phyloP scores from a whole-genome alignment of 2,329 filamentous ascomycete species.

The Xylaria sp. region DNA sequence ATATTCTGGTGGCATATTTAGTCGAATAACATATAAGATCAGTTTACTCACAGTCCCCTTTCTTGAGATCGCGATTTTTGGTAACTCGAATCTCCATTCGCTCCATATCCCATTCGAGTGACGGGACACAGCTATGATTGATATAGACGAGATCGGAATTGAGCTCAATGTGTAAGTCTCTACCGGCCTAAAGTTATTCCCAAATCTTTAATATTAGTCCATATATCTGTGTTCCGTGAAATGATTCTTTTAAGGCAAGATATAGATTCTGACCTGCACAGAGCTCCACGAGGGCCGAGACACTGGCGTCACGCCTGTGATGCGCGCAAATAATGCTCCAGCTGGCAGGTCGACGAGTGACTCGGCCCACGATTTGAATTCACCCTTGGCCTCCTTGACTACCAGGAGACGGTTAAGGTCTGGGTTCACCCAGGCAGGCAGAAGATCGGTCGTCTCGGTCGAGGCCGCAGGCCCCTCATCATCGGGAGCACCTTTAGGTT shows the following conservation, averaged over 20 bases:
- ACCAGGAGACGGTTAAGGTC: constrained; percentile 31
- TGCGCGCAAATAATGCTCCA: constrained; percentile 33
- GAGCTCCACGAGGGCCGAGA: constrained; percentile 22
- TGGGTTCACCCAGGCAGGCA: constrained; percentile 36
- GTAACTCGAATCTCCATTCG: constrained; percentile 31
- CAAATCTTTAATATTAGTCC: constrained; percentile 13
- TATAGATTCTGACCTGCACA: constrained; percentile 24
- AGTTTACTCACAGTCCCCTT: constrained; percentile 30
- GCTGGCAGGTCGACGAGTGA: constrained; percentile 35
- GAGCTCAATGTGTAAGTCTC: constrained; percentile 30
- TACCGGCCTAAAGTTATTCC: constrained; percentile 14
- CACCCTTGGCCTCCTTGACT: constrained; percentile 17
- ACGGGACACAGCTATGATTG: constrained; percentile 34
- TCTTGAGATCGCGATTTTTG: constrained; percentile 16
- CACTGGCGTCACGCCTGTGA: constrained; percentile 17
- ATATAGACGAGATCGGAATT: constrained; percentile 30
- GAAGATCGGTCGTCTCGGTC: constrained; percentile 7
- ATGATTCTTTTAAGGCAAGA: neutral
- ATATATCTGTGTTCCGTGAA: neutral
- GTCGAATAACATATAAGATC: neutral
- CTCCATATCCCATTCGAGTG: constrained; percentile 32
- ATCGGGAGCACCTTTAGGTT: neutral
- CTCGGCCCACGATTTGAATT: constrained; percentile 29
- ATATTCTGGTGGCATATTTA: neutral
- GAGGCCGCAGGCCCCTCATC: constrained; percentile 4